phyloP scores from a whole-genome alignment of 2,329 filamentous ascomycete genomes.

The Lachnellula cervina region DNA sequence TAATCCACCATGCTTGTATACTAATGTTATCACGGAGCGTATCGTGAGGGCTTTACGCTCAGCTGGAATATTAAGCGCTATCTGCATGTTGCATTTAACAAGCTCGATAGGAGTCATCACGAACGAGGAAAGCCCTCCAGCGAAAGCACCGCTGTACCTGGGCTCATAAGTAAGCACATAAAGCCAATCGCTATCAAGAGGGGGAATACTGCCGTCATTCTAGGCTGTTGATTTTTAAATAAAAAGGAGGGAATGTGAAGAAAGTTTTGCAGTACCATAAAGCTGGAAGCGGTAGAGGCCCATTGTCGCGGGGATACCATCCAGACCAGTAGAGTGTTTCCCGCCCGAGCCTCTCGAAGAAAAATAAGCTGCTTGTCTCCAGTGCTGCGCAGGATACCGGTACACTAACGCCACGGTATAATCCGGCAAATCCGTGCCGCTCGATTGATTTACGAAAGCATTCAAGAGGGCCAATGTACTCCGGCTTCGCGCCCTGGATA shows the following conservation, averaged over 20 bases:
- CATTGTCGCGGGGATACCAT: constrained; percentile 44
- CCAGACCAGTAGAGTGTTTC: constrained; percentile 55
- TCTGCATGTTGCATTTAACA: constrained; percentile 98
- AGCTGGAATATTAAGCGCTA: no score
- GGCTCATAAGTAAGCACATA: no score
- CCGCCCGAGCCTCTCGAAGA: constrained; percentile 77
- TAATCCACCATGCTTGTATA: constrained; percentile 78
- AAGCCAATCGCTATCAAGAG: no score
- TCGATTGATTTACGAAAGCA: constrained; percentile 77
- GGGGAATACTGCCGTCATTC: no score
- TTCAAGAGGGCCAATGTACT: constrained; percentile 80
- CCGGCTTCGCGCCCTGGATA: no score
- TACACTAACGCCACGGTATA: constrained; percentile 91
- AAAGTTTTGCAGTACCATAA: constrained; percentile 48
- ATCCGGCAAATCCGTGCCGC: constrained; percentile 63
- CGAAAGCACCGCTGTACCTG: constrained; percentile 66
- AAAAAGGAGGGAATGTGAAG: no score
- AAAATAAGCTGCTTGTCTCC: constrained; percentile 88
- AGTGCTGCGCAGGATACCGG: constrained; percentile 86
- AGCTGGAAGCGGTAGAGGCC: constrained; percentile 64
- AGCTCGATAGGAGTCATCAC: constrained; percentile 93
- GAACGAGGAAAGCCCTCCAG: constrained; percentile 84
- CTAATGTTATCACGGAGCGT: constrained; percentile 62
- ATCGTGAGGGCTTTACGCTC: constrained; percentile 45
- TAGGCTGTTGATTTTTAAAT: no score